Conservation (phyloP, 495 filamentous ascomycete species). For the Hypoxylon intermedium region DNA sequence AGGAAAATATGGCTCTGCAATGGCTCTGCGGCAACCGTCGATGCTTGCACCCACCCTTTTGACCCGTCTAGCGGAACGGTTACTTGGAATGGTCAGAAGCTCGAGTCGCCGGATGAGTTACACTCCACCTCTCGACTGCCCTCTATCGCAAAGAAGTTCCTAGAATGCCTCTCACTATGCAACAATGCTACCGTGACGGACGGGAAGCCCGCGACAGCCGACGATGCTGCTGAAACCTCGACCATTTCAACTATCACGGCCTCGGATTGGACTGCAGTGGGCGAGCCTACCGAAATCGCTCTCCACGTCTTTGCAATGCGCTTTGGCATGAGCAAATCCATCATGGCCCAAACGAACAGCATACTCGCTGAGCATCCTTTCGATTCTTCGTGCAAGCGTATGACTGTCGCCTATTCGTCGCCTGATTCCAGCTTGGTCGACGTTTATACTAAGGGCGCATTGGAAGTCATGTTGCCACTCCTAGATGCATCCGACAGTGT, state of each 20-base stretch:
- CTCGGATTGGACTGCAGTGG: constrained; percentile 56
- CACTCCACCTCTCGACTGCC: constrained; percentile 17
- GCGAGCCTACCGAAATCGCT: constrained; percentile 66
- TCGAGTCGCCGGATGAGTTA: constrained; percentile 12
- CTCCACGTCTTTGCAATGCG: constrained; percentile 55
- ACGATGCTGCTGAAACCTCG: constrained; percentile 44
- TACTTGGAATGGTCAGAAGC: constrained; percentile 37
- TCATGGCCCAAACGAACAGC: constrained; percentile 23
- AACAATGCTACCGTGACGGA: constrained; percentile 70
- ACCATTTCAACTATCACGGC: constrained; percentile 40
- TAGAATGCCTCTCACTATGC: constrained; percentile 68
- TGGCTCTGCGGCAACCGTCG: constrained; percentile 41
- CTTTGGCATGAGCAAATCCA: constrained; percentile 44
- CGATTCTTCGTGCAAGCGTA: constrained; percentile 66
- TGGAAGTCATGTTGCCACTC: constrained; percentile 59
- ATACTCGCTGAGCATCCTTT: constrained; percentile 64
- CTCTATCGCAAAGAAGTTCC: constrained; percentile 39
- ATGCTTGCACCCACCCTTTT: constrained; percentile 54
- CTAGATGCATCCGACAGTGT: constrained; percentile 39
- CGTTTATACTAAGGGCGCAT: constrained; percentile 65
- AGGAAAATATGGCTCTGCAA: constrained; percentile 58
- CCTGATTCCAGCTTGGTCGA: constrained; percentile 39
- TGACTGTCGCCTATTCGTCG: constrained; percentile 61
- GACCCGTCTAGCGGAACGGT: constrained; percentile 56
- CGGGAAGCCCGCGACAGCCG: constrained; percentile 62